Percentiles rank a stretch among this genome's conserved stretches.
Conservation (phyloP, 2,329 filamentous ascomycete genomes). For the Metarhizium album region DNA sequence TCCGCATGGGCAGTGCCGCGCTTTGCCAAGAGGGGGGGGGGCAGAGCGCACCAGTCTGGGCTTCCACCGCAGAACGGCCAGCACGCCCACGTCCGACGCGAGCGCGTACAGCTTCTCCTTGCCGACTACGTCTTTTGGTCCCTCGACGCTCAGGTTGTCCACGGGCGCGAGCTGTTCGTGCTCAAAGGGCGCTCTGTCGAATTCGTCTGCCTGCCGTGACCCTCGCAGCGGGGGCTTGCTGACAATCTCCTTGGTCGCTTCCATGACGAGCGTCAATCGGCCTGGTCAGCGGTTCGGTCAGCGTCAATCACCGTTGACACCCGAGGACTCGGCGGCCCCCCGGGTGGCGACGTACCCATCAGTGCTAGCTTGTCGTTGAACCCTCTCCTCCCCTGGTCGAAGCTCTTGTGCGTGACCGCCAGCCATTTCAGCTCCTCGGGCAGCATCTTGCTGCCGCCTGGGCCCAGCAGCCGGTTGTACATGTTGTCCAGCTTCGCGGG, state of each 20-base stretch:
- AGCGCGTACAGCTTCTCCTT: conserved; percentile 57
- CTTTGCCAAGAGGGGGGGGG: neutral
- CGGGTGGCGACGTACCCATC: conserved; percentile 48
- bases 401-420: conserved; percentile 95
- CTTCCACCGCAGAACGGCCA: conserved; percentile 76
- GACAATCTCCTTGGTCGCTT: conserved; percentile 27
- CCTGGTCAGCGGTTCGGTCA: conserved; percentile 19
- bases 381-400: conserved; percentile 85
- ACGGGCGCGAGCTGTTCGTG: conserved; percentile 64
- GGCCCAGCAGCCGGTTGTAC: conserved; percentile 67
- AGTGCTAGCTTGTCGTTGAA: conserved; percentile 93
- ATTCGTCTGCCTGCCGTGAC: conserved; percentile 29
- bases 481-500: conserved; percentile 64
- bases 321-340: too few relatives aligned
- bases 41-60: conserved; percentile 58
- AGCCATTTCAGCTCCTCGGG: conserved; percentile 94
- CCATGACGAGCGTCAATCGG: conserved; percentile 27
- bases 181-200: conserved; percentile 53
- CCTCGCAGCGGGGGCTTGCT: conserved; percentile 19
- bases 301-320: neutral
- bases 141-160: conserved; percentile 54
- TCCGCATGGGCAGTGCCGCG: neutral
- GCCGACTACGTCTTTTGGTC: conserved; percentile 51
- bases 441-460: conserved; percentile 59
- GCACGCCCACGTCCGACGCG: conserved; percentile 59